Conservation (phyloP, 1,139 yeast species). For the Pichia sp. region DNA sequence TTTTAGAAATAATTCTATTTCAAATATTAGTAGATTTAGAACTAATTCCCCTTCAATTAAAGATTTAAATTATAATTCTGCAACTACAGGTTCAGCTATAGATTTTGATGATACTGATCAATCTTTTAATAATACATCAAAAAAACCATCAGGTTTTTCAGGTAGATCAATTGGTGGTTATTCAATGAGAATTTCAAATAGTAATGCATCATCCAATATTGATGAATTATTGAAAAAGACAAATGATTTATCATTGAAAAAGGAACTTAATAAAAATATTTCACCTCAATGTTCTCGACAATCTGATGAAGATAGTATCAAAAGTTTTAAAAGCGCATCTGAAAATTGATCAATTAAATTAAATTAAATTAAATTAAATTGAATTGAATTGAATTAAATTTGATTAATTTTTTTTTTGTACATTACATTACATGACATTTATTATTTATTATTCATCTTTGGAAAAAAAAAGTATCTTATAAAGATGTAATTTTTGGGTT, state of each 20-base stretch:
- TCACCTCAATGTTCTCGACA: constrained; percentile 8
- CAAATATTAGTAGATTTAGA: neutral
- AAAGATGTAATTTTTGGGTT: no score
- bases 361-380: no score
- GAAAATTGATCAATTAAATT: neutral
- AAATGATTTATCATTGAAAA: neutral
- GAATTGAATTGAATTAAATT: neutral
- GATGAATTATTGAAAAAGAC: constrained; percentile 2
- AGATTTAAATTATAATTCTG: neutral
- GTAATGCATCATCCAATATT: neutral
- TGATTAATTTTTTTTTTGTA: constrained; percentile 2
- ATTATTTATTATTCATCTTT: no score
- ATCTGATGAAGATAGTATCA: constrained; percentile 10
- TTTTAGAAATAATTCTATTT: constrained; percentile 6
- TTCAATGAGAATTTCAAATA: constrained; percentile 9
- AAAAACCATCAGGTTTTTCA: constrained; percentile 7
- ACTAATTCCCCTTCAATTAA: constrained; percentile 5
- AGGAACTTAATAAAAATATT: neutral
- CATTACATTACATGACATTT: no score
- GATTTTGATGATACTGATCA: constrained; percentile 1
- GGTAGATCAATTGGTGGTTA: constrained; percentile 5
- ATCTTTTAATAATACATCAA: constrained; percentile 1
- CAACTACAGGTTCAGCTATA: neutral
- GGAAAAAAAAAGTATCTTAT: no score
- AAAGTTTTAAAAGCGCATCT: constrained; percentile 4